Conservation (phyloP, 139 green algal genomes). For the Microglena sp. region DNA sequence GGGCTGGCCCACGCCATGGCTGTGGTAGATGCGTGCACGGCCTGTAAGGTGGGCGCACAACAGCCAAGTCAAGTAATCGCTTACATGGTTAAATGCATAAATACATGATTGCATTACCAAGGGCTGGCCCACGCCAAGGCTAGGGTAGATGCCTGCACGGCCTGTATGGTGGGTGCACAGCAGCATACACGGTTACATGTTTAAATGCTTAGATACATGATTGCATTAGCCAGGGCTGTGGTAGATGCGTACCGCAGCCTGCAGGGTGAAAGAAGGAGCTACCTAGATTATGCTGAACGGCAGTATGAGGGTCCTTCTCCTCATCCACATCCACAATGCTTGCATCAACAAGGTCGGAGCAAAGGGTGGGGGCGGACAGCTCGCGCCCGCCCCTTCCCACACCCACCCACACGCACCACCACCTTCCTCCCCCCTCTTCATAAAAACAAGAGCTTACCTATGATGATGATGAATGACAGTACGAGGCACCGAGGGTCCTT, state of each 20-base stretch:
- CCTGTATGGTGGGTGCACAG: too few relatives aligned
- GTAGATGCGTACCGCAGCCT: constrained; percentile 16
- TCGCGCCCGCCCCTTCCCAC: neutral
- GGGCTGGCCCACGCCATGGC: neutral
- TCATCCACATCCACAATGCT: neutral
- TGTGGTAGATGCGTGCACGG: constrained; percentile 4
- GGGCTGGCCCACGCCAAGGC: too few relatives aligned
- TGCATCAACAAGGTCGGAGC: neutral
- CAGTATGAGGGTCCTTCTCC: neutral
- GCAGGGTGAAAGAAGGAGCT: neutral
- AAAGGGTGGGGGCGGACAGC: neutral
- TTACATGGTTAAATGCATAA: too few relatives aligned
- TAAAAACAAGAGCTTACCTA: neutral
- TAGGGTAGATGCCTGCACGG: too few relatives aligned
- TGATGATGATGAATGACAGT: constrained; percentile 42
- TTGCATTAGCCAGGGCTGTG: too few relatives aligned
- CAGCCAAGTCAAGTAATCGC: too few relatives aligned
- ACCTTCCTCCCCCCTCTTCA: constrained; percentile 4
- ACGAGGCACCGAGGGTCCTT: constrained; percentile 84
- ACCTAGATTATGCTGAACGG: neutral
- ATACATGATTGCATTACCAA: too few relatives aligned
- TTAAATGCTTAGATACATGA: too few relatives aligned
- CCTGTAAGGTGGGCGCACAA: too few relatives aligned
- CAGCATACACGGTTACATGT: too few relatives aligned
- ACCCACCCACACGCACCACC: neutral